These are phyloP conservation scores for Pulveroboletus frians DNA, from an alignment of 768 basidiomycete genomes.

Conservation along the genomic window DNA sequence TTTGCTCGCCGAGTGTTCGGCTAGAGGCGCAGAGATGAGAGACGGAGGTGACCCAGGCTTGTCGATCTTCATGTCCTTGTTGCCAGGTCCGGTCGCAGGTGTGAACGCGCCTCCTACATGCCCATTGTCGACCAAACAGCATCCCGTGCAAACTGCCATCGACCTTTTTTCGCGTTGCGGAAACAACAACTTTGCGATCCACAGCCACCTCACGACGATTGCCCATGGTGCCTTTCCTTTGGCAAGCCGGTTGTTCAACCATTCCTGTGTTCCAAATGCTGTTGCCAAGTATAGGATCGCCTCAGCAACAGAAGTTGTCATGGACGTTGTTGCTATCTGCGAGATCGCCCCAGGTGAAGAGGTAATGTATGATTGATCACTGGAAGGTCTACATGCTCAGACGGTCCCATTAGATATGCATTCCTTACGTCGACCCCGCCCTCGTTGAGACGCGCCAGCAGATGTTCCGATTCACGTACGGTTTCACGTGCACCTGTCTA, in stretches of 20 bases:
- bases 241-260: constrained; percentile 79
- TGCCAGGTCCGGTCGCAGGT: constrained; percentile 37
- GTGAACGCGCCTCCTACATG: constrained; percentile 30
- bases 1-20: constrained; percentile 40
- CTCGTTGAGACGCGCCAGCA: constrained; percentile 55
- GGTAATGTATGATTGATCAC: constrained; percentile 35
- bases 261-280: constrained; percentile 75
- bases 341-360: constrained; percentile 58
- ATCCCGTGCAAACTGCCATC: constrained; percentile 17
- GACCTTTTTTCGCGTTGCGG: constrained; percentile 57
- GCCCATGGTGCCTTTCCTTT: constrained; percentile 74
- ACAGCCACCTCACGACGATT: constrained; percentile 63
- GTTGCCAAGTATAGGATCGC: constrained; percentile 53
- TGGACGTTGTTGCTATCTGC: constrained; percentile 64
- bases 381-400: not conserved
- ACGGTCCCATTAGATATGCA: constrained; percentile 47
- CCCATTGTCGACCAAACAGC: constrained; percentile 25
- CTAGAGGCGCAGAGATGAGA: constrained; percentile 3
- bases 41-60: constrained; percentile 25
- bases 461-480: constrained; percentile 58
- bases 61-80: constrained; percentile 38
- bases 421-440: constrained; percentile 78
- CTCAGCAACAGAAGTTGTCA: constrained; percentile 35
- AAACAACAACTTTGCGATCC: constrained; percentile 79
- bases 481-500: constrained; percentile 58